Conservation (phyloP, 192 early-diverging fungal genomes). For the Entomortierella lignicola region DNA sequence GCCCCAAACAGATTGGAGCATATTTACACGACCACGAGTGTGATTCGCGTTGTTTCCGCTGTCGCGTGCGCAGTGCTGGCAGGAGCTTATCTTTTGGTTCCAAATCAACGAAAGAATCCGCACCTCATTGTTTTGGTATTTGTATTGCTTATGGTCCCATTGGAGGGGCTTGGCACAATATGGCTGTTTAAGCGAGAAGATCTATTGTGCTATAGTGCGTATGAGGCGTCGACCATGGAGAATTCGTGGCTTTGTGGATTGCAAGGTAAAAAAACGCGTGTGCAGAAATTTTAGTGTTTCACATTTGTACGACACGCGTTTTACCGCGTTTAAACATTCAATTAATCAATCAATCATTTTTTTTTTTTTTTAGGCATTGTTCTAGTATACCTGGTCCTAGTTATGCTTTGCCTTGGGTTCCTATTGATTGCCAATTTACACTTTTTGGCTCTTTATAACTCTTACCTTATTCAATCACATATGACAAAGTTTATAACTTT, state of each 20-base stretch:
- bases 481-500: constrained; percentile 21
- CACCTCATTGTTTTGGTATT: constrained; percentile 30
- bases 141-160: constrained; percentile 9
- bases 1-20: constrained; percentile 15
- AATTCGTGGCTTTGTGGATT: constrained; percentile 48
- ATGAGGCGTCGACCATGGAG: constrained; percentile 28
- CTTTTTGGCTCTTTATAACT: constrained; percentile 17
- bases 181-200: constrained; percentile 26
- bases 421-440: constrained; percentile 40
- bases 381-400: constrained; percentile 22
- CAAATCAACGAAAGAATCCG: constrained; percentile 29
- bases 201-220: constrained; percentile 25
- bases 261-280: constrained; percentile 22
- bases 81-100: constrained; percentile 1
- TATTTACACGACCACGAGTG: constrained; percentile 23
- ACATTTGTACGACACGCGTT: too few species aligned
- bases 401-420: constrained; percentile 18
- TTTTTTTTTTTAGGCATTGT: constrained; percentile 11
- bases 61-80: constrained; percentile 10
- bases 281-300: too few species aligned
- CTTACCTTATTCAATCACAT: constrained; percentile 14
- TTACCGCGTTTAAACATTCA: too few species aligned
- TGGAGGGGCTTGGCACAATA: constrained; percentile 16
- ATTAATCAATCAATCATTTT: neutral
- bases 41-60: constrained; percentile 22